Conservation (phyloP, 169 alveolate genomes). For the Plasmodium gaboni region DNA sequence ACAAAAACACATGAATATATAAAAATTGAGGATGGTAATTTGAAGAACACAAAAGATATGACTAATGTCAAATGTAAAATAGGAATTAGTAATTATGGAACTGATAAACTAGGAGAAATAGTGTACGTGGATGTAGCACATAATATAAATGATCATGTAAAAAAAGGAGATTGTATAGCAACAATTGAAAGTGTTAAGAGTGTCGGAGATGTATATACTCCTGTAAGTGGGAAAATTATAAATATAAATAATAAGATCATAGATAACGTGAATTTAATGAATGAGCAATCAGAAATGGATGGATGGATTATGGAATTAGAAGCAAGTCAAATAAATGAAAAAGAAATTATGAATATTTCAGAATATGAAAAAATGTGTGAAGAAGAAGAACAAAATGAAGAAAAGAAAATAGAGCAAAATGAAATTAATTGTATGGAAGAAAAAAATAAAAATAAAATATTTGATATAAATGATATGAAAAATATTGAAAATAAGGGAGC, state of each 20-base stretch:
- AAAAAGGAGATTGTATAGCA: conserved; percentile 80
- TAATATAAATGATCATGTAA: conserved; percentile 74
- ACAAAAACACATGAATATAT: conserved; percentile 73
- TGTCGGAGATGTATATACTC: conserved; percentile 85
- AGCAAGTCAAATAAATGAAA: conserved; percentile 71
- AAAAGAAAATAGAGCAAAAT: conserved; percentile 34
- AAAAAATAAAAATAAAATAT: conserved; percentile 51
- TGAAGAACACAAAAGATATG: conserved; percentile 32
- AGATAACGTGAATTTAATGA: conserved; percentile 79
- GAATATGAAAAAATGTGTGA: conserved; percentile 73
- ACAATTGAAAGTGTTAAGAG: conserved; percentile 85
- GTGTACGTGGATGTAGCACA: conserved; percentile 79
- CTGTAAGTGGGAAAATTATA: conserved; percentile 79
- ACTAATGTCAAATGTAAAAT: conserved; percentile 46
- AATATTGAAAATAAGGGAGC: conserved; percentile 32
- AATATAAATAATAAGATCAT: conserved; percentile 73
- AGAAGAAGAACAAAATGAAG: conserved; percentile 64
- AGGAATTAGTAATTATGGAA: conserved; percentile 85
- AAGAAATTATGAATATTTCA: conserved; percentile 44
- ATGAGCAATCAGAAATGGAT: conserved; percentile 76
- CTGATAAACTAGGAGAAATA: conserved; percentile 85
- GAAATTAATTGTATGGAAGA: conserved; percentile 61
- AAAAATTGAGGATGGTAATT: conserved; percentile 35
- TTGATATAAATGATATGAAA: conserved; percentile 54
- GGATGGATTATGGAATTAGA: conserved; percentile 83